Evolutionary conservation across 768 basidiomycete species (phyloP), one percentile per base, ranked within the genome.

Genomic region (Tephrocybe sp.): DNA sequence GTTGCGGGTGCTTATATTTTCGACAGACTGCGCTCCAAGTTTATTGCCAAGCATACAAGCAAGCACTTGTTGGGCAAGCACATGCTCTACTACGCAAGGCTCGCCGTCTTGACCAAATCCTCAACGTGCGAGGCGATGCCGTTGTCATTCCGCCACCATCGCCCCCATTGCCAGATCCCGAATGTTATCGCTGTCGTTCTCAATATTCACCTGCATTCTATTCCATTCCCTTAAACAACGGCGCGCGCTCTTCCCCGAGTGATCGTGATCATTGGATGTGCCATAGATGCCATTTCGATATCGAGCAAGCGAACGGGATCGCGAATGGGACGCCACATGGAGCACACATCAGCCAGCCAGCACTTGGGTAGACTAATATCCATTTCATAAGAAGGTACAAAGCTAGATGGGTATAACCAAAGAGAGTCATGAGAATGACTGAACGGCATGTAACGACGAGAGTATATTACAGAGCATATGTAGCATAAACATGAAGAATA

Each of bases 41-140:
- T 11, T 98, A 90, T 65, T 87, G 86, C 47, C 81, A 81, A 53
- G 77, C 81, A 10, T 95, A 93, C 75, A 98, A 98, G 67, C 86
- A 86, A 60, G 85, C 87, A 6, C 74, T 77, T 1, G 71, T 85
- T 2, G 73, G 74, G 11, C 85, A 89, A 59, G 84, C 91, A 1
- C 93, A 96, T 65, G 89, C 84, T 2, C 78, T 95, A 5, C 79
- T 97, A 21, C 89, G 96, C 45, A 95, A 95, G 68, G 94, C 94
- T 7, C 82, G 83, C 15, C 83, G 93, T 15, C 74, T 98, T 17
- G 96, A 98, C 62, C 71, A 73, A 25, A 75, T 91, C 40, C 72
- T 93, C 55, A 80, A 80, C 56, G 63, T 69, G 28, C 77, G 74
- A 53, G 65, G 50, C 39, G 80, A 83, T 28, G 52, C 63, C 23